Conservation (phyloP, 139 green algal species). For the Microglena sp. region DNA sequence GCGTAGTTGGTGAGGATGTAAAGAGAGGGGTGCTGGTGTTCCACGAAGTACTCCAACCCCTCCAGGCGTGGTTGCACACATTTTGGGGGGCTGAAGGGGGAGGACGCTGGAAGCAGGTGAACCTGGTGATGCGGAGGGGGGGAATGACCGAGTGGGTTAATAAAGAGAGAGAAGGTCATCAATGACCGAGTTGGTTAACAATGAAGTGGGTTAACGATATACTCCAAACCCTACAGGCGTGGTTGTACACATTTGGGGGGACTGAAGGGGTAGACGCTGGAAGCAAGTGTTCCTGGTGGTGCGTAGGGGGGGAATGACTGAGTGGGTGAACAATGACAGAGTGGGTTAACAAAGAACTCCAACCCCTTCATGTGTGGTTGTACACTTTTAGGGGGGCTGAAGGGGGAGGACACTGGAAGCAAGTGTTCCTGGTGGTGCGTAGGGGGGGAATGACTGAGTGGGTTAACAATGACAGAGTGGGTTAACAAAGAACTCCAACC, state of each 20-base stretch:
- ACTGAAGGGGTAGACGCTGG: no score
- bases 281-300: no score
- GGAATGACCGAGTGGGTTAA: not conserved
- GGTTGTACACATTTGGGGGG: no score
- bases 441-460: no score
- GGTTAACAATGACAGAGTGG: no score
- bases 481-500: no score
- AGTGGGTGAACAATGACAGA: not conserved
- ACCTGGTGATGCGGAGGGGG: conserved; percentile 26
- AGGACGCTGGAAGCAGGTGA: conserved; percentile 29
- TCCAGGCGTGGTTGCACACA: conserved; percentile 29
- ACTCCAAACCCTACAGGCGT: not conserved
- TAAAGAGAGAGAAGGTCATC: not conserved
- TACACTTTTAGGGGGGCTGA: no score
- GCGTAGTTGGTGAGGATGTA: conserved; percentile 31
- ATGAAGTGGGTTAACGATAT: not conserved
- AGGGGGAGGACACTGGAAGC: no score
- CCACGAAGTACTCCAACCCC: conserved; percentile 71
- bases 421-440: no score
- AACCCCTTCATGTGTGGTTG: no score
- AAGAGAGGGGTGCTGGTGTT: conserved; percentile 32
- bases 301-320: not conserved
- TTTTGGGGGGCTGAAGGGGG: not conserved
- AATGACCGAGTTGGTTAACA: not conserved
- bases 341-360: no score